These are phyloP conservation scores for Leucaena leucocephala DNA, from an alignment of 306 rosid species.

Conservation along the genomic window DNA sequence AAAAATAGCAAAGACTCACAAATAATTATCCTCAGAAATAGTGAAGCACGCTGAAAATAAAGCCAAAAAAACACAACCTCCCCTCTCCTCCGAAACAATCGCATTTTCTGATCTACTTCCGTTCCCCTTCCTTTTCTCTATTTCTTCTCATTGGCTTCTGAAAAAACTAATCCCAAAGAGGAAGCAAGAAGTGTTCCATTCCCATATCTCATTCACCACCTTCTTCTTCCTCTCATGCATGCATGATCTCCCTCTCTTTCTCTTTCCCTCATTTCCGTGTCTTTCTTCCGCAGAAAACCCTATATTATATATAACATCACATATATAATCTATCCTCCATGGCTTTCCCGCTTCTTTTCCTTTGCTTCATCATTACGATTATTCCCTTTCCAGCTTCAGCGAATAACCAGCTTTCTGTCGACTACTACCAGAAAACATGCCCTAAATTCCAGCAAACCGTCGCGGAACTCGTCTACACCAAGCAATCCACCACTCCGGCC, in stretches of 20 bases:
- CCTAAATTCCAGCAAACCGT: conserved; percentile 50
- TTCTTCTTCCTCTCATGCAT: conserved; percentile 4
- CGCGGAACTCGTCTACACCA: conserved; percentile 33
- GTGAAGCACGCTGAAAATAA: too few relatives aligned
- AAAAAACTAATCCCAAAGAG: background rate
- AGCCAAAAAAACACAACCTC: too few relatives aligned
- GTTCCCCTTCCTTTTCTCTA: background rate
- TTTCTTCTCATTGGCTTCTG: background rate
- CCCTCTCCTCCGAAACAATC: too few relatives aligned
- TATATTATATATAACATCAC: background rate
- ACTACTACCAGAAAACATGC: conserved; percentile 55
- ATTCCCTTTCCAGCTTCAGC: conserved; percentile 28
- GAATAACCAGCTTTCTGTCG: conserved; percentile 17
- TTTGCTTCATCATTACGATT: conserved; percentile 35
- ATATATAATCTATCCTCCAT: background rate
- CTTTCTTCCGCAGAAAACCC: background rate
- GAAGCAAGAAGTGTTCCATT: conserved; percentile 8
- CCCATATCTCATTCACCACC: background rate
- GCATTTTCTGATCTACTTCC: background rate
- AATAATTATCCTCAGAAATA: too few relatives aligned
- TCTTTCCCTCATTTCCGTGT: background rate
- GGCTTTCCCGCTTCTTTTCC: conserved; percentile 41
- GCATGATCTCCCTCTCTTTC: background rate
- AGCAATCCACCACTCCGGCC: conserved; percentile 41
- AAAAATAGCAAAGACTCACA: too few relatives aligned